phyloP scores from a whole-genome alignment of 148 eudicot genomes.

The Pouteria glomerata region DNA sequence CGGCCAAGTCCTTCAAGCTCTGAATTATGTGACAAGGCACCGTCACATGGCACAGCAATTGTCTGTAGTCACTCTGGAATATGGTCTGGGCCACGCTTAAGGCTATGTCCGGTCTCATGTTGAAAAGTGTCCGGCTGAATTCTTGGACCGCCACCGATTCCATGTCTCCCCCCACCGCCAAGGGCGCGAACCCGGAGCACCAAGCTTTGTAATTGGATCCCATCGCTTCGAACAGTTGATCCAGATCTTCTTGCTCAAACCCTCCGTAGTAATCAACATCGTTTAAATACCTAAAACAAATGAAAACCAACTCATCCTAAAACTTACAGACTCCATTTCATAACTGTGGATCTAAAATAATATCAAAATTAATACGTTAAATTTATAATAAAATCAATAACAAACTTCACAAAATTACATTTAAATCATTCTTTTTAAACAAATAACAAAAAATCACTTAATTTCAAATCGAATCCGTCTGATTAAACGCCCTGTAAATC shows the following conservation, averaged over 20 bases:
- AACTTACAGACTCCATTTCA: too few species aligned
- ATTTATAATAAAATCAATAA: too few species aligned
- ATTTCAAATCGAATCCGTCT: too few species aligned
- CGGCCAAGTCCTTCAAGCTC: conserved; percentile 85
- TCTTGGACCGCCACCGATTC: conserved; percentile 89
- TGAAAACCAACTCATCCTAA: too few species aligned
- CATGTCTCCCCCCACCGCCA: conserved; percentile 87
- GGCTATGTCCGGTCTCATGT: conserved; percentile 93
- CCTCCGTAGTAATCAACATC: conserved; percentile 85
- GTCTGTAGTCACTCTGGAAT: conserved; percentile 64
- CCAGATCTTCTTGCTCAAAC: conserved; percentile 70
- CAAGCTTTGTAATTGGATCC: conserved; percentile 79
- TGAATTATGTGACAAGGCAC: conserved; percentile 84
- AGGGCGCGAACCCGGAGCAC: conserved; percentile 78
- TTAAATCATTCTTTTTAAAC: too few species aligned
- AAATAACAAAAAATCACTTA: too few species aligned
- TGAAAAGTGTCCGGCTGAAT: conserved; percentile 83
- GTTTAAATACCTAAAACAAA: conserved; percentile 55
- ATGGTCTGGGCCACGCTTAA: conserved; percentile 60
- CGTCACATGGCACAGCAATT: conserved; percentile 48
- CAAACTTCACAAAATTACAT: too few species aligned
- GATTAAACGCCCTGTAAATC: too few species aligned
- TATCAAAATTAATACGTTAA: too few species aligned
- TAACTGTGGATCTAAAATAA: too few species aligned
- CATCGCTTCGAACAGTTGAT: conserved; percentile 75